A percentile compares a stretch with the other conserved stretches of the same genome.
Conservation (phyloP, 2,329 filamentous ascomycete genomes). For the Juglanconis oblonga region DNA sequence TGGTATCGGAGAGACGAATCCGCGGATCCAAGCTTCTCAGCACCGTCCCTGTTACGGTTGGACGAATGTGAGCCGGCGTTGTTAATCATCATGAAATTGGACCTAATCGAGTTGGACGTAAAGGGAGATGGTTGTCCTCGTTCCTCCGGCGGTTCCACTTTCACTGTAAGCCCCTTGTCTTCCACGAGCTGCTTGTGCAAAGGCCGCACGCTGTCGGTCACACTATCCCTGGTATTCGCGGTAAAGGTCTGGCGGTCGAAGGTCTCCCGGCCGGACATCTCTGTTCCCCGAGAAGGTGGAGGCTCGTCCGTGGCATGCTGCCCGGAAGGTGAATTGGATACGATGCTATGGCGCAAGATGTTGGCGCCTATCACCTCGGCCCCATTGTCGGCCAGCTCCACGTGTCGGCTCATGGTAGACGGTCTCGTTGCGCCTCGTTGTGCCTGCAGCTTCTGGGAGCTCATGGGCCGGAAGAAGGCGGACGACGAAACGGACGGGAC, state of each 20-base stretch:
- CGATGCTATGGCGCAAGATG: constrained; percentile 29
- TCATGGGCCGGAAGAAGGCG: constrained; percentile 96
- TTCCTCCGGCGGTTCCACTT: constrained; percentile 58
- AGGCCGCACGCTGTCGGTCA: constrained; percentile 76
- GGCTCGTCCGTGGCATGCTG: constrained; percentile 9
- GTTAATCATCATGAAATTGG: constrained; percentile 65
- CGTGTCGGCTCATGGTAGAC: constrained; percentile 36
- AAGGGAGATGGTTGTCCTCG: constrained; percentile 56
- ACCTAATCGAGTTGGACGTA: constrained; percentile 73
- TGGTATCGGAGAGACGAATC: constrained; percentile 68
- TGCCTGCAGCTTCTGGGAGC: constrained; percentile 88
- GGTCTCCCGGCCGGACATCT: constrained; percentile 61
- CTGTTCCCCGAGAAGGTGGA: constrained; percentile 32
- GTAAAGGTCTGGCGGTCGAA: constrained; percentile 66
- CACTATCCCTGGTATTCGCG: constrained; percentile 72
- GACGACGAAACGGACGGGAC: constrained; percentile 85
- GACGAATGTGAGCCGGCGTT: constrained; percentile 46
- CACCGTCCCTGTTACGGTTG: constrained; percentile 61
- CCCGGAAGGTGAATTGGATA: constrained; percentile 25
- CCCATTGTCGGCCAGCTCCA: constrained; percentile 18
- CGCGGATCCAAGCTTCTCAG: constrained; percentile 80
- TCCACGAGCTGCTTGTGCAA: constrained; percentile 51
- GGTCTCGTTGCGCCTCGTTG: constrained; percentile 65
- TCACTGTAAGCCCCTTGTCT: constrained; percentile 48
- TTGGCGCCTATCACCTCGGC: constrained; percentile 14